A percentile compares a stretch with the other conserved stretches of the same genome.
phyloP scores from a whole-genome alignment of 2,329 filamentous ascomycete species.

The Pseudogymnoascus sp. region DNA sequence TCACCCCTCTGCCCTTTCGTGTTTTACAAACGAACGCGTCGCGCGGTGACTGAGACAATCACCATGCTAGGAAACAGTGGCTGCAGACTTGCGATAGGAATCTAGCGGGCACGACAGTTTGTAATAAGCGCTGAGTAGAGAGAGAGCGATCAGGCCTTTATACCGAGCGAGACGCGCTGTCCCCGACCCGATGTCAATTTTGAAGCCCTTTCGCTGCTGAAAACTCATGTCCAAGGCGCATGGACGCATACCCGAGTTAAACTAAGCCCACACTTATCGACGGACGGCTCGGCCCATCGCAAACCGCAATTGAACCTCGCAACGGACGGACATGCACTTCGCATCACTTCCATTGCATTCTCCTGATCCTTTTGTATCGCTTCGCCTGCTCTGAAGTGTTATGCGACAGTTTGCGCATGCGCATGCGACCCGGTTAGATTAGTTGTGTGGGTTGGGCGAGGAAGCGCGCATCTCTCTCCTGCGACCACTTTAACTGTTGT shows the following conservation, averaged over 20 bases:
- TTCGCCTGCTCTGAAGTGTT: neutral
- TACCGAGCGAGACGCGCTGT: neutral
- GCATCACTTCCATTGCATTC: neutral
- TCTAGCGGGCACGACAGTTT: neutral
- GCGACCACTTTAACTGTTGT: neutral
- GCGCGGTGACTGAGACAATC: slow-evolving; percentile 6
- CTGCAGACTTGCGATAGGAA: neutral
- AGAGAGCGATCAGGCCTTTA: neutral
- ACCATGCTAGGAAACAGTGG: neutral
- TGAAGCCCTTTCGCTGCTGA: neutral
- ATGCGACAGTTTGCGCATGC: slow-evolving; percentile 4
- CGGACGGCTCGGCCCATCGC: slow-evolving; percentile 3
- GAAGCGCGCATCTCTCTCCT: neutral
- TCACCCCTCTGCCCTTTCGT: neutral
- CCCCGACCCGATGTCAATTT: neutral
- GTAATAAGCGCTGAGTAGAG: neutral
- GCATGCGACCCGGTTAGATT: slow-evolving; percentile 3
- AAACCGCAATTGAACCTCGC: neutral
- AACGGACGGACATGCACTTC: neutral
- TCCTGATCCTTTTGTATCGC: neutral
- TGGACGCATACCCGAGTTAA: neutral
- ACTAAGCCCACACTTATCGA: neutral
- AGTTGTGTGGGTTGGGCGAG: neutral
- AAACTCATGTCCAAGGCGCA: slow-evolving; percentile 4
- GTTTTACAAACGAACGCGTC: slow-evolving; percentile 8